Percentiles rank a stretch among this genome's conserved stretches.
Evolutionary conservation across 108 stramenopile genomes (phyloP).

Genomic region (Pseudonitzschia delicatissima): DNA sequence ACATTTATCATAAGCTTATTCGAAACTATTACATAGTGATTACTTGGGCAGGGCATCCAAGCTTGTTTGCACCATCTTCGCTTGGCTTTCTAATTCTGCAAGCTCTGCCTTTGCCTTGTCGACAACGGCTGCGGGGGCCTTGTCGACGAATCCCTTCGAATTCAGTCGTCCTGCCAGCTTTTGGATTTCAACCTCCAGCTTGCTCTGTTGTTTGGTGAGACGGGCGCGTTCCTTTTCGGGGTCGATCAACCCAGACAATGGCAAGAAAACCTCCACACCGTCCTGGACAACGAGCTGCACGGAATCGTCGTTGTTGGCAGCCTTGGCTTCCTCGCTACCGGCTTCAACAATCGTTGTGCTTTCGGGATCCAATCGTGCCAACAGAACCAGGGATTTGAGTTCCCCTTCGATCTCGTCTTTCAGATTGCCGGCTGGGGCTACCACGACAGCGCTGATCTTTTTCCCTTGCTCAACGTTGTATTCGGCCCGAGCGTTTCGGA

Average conservation of each 20-base stretch:
- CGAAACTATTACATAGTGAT: neutral
- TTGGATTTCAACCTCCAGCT: conserved; percentile 73
- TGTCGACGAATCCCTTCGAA: conserved; percentile 83
- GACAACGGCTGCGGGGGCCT: conserved; percentile 82
- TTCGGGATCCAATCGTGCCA: conserved; percentile 82
- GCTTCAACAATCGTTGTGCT: conserved; percentile 54
- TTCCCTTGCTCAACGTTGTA: conserved; percentile 90
- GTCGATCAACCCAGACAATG: conserved; percentile 84
- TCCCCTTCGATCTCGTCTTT: conserved; percentile 63
- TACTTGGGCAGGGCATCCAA: conserved; percentile 19
- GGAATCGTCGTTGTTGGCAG: conserved; percentile 44
- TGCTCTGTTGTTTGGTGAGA: conserved; percentile 76
- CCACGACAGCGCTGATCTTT: conserved; percentile 73
- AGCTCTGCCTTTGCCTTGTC: conserved; percentile 79
- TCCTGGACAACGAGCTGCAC: conserved; percentile 84
- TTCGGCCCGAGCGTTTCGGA: conserved; percentile 89
- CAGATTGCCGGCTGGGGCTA: conserved; percentile 55
- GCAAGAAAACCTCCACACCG: conserved; percentile 83
- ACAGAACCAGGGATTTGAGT: conserved; percentile 68
- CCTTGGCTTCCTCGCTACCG: conserved; percentile 69
- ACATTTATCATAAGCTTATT: too few relatives aligned
- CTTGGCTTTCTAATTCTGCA: conserved; percentile 82
- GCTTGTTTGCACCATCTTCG: conserved; percentile 57
- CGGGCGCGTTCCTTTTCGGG: conserved; percentile 79
- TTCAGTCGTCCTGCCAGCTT: conserved; percentile 74